Percentiles rank a stretch among this genome's conserved stretches.
These are phyloP conservation scores for Metarhizium anisopliae DNA, from an alignment of 2,329 filamentous ascomycete genomes.

Conservation along the genomic window DNA sequence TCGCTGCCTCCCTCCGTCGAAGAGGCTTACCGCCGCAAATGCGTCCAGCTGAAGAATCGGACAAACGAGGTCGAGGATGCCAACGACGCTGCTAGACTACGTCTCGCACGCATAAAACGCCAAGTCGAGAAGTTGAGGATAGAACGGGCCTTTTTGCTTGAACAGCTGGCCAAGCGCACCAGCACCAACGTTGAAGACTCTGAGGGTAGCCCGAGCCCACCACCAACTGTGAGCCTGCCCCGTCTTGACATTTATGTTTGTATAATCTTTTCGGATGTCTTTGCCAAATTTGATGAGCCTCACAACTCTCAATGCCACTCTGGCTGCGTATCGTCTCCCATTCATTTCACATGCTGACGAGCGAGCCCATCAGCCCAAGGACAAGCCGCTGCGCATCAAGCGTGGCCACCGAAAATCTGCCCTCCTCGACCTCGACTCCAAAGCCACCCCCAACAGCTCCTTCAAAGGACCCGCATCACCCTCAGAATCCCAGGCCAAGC, in stretches of 20 bases:
- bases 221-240: slow-evolving; percentile 54
- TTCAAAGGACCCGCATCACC: slow-evolving; percentile 38
- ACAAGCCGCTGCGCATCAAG: slow-evolving; percentile 69
- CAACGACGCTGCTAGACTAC: slow-evolving; percentile 74
- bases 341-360: slow-evolving; percentile 18
- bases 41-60: slow-evolving; percentile 85
- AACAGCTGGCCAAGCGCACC: slow-evolving; percentile 65
- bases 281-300: background rate
- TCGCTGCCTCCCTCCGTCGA: slow-evolving; percentile 81
- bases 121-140: slow-evolving; percentile 88
- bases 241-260: background rate
- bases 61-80: slow-evolving; percentile 86
- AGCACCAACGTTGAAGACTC: slow-evolving; percentile 69
- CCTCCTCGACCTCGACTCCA: slow-evolving; percentile 33
- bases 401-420: slow-evolving; percentile 59
- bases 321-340: background rate
- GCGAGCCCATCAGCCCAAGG: slow-evolving; percentile 52
- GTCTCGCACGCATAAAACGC: slow-evolving; percentile 70
- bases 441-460: slow-evolving; percentile 28
- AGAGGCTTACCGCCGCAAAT: slow-evolving; percentile 92
- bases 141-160: slow-evolving; percentile 67
- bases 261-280: background rate
- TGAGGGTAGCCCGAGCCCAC: slow-evolving; percentile 71
- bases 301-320: background rate
- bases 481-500: slow-evolving; percentile 27